Evolutionary conservation across 1,139 yeast genomes (phyloP).

Genomic region (Suhomyces guaymorum): DNA sequence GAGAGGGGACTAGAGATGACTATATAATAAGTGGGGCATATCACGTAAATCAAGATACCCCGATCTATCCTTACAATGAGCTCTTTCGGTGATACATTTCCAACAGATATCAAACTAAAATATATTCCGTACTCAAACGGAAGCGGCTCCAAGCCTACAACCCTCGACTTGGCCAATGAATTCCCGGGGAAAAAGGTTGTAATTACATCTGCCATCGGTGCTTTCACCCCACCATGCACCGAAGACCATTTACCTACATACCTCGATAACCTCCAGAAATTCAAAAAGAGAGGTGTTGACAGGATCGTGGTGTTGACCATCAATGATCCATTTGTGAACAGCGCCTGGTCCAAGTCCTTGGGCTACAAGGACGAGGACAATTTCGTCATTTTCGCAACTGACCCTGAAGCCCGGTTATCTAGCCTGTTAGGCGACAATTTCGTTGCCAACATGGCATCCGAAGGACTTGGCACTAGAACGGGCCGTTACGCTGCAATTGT

Average conservation of each 20-base stretch:
- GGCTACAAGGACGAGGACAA: constrained; percentile 30
- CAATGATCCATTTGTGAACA: constrained; percentile 62
- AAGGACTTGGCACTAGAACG: constrained; percentile 20
- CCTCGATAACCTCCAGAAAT: constrained; percentile 50
- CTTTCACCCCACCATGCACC: constrained; percentile 84
- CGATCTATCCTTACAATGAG: constrained; percentile 2
- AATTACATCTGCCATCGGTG: constrained; percentile 18
- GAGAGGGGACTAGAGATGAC: too few relatives aligned
- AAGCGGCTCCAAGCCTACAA: constrained; percentile 36
- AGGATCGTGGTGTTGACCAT: constrained; percentile 71
- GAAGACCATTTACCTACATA: constrained; percentile 80
- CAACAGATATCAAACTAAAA: constrained; percentile 17
- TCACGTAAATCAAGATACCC: too few relatives aligned
- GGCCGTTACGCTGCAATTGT: constrained; percentile 21
- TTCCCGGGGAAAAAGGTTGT: constrained; percentile 35
- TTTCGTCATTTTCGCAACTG: constrained; percentile 67
- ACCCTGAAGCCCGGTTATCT: constrained; percentile 66
- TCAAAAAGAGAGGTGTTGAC: constrained; percentile 69
- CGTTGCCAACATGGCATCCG: constrained; percentile 48
- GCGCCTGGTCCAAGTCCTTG: constrained; percentile 17
- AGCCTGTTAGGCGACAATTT: constrained; percentile 60
- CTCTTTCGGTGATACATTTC: constrained; percentile 11
- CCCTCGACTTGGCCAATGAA: constrained; percentile 50
- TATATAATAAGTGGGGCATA: too few relatives aligned
- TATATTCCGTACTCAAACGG: constrained; percentile 14